These are phyloP conservation scores for Coemansia sp. DNA, from an alignment of 192 early-diverging fungal genomes.

Conservation along the genomic window DNA sequence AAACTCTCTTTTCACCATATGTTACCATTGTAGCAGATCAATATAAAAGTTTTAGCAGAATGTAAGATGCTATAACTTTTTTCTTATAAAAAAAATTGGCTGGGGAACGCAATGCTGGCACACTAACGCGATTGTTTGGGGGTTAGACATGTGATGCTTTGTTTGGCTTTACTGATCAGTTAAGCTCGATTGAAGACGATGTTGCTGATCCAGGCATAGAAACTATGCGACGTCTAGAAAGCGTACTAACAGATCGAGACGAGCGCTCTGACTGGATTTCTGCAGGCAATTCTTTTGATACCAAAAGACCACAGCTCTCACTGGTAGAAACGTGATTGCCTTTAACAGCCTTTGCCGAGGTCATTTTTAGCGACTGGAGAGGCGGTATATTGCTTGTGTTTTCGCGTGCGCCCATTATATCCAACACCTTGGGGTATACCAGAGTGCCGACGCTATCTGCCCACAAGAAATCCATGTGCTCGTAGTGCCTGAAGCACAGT, in stretches of 20 bases:
- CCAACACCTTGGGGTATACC: constrained; percentile 46
- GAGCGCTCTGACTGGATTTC: no score
- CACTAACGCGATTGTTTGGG: no score
- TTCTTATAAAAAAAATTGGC: neutral
- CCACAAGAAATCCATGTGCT: constrained; percentile 71
- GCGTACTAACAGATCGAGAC: constrained; percentile 8
- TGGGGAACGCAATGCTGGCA: no score
- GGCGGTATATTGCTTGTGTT: constrained; percentile 4
- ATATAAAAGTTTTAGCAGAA: neutral
- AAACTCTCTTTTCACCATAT: neutral
- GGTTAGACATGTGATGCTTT: no score
- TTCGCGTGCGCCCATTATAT: constrained; percentile 27
- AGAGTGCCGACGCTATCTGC: constrained; percentile 45
- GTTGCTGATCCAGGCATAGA: constrained; percentile 10
- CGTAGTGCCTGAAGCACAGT: constrained; percentile 66
- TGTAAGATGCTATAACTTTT: neutral
- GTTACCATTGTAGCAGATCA: neutral
- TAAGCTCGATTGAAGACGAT: neutral
- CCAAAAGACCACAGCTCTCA: neutral
- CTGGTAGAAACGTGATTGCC: no score
- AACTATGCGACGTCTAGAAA: constrained; percentile 41
- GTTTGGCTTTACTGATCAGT: no score
- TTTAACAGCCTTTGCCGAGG: neutral
- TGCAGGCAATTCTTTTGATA: no score
- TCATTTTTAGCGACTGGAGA: neutral